Percentiles rank a stretch among this genome's conserved stretches.
Conservation (phyloP, 345 rosid species). For the Psidium guajava region DNA sequence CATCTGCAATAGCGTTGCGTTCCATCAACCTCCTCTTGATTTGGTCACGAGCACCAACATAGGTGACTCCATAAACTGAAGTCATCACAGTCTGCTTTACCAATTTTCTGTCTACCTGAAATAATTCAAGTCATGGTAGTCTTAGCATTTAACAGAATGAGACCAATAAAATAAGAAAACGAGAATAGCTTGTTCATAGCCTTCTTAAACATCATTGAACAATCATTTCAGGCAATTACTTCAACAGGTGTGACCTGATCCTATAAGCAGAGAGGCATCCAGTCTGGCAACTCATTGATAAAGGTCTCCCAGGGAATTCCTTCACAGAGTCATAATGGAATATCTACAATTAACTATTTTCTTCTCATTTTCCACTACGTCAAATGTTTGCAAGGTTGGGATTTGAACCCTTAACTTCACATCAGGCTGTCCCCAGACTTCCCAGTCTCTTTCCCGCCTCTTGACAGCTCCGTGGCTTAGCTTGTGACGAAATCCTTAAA, state of each 20-base stretch:
- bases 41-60: slow-evolving; percentile 93
- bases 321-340: background rate
- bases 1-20: slow-evolving; percentile 57
- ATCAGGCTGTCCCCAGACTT: background rate
- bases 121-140: background rate
- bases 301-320: background rate
- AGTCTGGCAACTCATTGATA: background rate
- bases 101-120: slow-evolving; percentile 86
- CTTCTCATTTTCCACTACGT: background rate
- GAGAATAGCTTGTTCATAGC: background rate
- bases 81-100: slow-evolving; percentile 99
- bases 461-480: background rate
- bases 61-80: slow-evolving; percentile 96
- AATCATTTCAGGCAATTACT: background rate
- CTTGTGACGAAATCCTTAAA: background rate
- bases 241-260: background rate
- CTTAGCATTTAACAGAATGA: background rate
- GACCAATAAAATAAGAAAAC: background rate
- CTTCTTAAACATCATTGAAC: background rate
- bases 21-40: slow-evolving; percentile 85
- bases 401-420: background rate
- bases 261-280: background rate
- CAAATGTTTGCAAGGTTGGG: background rate
- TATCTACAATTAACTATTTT: background rate
- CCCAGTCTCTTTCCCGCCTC: background rate